Evolutionary conservation across 106 monocot genomes (phyloP).

Genomic region (Allium sativum): DNA sequence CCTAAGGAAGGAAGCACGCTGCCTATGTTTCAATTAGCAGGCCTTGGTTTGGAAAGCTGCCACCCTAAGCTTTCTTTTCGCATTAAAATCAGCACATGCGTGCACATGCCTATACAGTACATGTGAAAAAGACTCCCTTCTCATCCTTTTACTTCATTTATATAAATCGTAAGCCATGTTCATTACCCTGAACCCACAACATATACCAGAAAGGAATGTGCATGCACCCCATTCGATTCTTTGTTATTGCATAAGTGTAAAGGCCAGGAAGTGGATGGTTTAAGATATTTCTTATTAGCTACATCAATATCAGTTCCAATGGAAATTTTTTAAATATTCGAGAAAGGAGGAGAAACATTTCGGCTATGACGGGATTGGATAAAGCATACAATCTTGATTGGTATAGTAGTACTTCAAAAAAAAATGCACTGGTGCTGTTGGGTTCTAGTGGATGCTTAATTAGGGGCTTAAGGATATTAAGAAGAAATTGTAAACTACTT

Average conservation of each 20-base stretch:
- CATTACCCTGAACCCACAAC: slow-evolving; percentile 32
- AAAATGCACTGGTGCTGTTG: slow-evolving; percentile 47
- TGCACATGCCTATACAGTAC: no score
- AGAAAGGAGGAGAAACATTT: slow-evolving; percentile 30
- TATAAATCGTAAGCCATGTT: no score
- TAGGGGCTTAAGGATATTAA: slow-evolving; percentile 33
- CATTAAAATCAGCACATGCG: no score
- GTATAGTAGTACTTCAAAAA: slow-evolving; percentile 39
- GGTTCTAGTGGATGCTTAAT: slow-evolving; percentile 64
- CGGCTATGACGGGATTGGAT: slow-evolving; percentile 21
- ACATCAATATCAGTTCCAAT: slow-evolving; percentile 42
- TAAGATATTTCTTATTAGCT: slow-evolving; percentile 47
- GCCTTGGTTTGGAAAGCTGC: no score
- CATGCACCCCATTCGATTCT: slow-evolving; percentile 30
- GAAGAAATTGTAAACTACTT: slow-evolving; percentile 43
- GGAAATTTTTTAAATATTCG: slow-evolving; percentile 30
- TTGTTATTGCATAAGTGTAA: slow-evolving; percentile 39
- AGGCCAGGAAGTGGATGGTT: slow-evolving; percentile 61
- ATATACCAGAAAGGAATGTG: slow-evolving; percentile 36
- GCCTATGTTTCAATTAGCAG: no score
- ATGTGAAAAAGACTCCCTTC: no score
- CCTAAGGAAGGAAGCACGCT: no score
- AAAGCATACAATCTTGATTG: slow-evolving; percentile 42
- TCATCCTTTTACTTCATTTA: no score
- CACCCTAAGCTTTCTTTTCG: no score